These are phyloP conservation scores for Stentor coeruleus DNA, from an alignment of 73 alveolate genomes.

Conservation along the genomic window DNA sequence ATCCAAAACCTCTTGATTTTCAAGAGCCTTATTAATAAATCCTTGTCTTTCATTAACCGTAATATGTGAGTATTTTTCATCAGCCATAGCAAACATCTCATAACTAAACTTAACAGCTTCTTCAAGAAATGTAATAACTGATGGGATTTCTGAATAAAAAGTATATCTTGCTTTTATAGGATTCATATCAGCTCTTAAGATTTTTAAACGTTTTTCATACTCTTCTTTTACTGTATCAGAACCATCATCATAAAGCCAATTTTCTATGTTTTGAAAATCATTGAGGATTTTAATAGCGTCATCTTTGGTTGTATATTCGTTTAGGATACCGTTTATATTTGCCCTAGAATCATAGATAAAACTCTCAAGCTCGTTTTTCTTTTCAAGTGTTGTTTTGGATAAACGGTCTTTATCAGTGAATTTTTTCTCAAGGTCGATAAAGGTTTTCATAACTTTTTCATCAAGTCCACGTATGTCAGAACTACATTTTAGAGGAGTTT, in stretches of 20 bases:
- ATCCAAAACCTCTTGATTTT: conserved; percentile 20
- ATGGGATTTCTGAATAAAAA: conserved; percentile 39
- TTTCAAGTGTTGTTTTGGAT: conserved; percentile 50
- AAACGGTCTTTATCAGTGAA: conserved; percentile 47
- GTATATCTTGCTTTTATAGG: conserved; percentile 58
- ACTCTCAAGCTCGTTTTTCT: conserved; percentile 71
- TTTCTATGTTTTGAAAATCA: conserved; percentile 41
- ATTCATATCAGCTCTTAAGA: conserved; percentile 46
- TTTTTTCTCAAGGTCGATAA: conserved; percentile 42
- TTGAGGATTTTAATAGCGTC: conserved; percentile 22
- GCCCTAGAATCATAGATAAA: conserved; percentile 72
- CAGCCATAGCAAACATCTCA: neutral
- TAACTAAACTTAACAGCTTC: conserved; percentile 25
- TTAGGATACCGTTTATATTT: conserved; percentile 44
- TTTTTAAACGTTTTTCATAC: conserved; percentile 44
- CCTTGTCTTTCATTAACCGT: conserved; percentile 41
- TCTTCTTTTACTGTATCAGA: conserved; percentile 48
- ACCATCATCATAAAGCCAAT: conserved; percentile 82
- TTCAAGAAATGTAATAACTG: conserved; percentile 35
- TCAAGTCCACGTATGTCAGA: conserved; percentile 35
- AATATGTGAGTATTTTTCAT: conserved; percentile 40
- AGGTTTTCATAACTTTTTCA: conserved; percentile 34
- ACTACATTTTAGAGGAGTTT: conserved; percentile 35
- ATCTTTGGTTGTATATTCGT: conserved; percentile 33
- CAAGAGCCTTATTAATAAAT: conserved; percentile 31